These are phyloP conservation scores for Diacronema lutheri DNA, from an alignment of 78 protist genomes.

Conservation along the genomic window DNA sequence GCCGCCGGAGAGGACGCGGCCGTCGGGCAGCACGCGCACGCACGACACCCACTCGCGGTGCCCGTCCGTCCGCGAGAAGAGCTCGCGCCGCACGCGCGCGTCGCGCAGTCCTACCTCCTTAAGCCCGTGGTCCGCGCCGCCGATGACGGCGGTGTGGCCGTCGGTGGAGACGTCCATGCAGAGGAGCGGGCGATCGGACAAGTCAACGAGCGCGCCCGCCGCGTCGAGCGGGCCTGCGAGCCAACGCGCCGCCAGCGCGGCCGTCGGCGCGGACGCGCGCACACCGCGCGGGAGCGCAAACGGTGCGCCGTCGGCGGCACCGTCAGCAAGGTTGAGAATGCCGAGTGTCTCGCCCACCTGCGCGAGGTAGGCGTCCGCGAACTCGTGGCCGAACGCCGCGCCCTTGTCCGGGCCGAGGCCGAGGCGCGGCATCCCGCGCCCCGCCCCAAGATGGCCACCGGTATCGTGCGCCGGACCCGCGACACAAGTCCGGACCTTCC, in stretches of 20 bases:
- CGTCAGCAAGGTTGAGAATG: too few relatives aligned
- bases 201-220: neutral
- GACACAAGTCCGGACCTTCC: too few relatives aligned
- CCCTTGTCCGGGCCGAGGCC: too few relatives aligned
- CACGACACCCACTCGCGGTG: conserved; percentile 22
- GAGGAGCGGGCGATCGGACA: conserved; percentile 15
- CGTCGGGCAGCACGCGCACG: neutral
- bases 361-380: too few relatives aligned
- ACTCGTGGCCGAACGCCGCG: too few relatives aligned
- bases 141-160: conserved; percentile 3
- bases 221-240: neutral
- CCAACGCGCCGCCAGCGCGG: neutral
- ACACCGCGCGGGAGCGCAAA: too few relatives aligned
- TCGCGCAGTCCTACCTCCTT: neutral
- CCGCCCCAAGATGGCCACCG: too few relatives aligned
- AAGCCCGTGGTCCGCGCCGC: conserved; percentile 40
- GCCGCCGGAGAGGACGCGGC: conserved; percentile 33
- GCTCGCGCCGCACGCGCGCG: neutral
- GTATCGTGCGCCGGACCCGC: too few relatives aligned
- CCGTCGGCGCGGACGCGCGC: neutral
- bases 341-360: too few relatives aligned
- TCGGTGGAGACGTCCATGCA: conserved; percentile 12
- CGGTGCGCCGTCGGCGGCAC: too few relatives aligned
- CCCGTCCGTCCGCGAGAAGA: neutral
- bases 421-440: too few relatives aligned